Evolutionary conservation across 345 rosid genomes (phyloP), one percentile per base, ranked within the genome.

Genomic region (Raphanus raphanistrum): DNA sequence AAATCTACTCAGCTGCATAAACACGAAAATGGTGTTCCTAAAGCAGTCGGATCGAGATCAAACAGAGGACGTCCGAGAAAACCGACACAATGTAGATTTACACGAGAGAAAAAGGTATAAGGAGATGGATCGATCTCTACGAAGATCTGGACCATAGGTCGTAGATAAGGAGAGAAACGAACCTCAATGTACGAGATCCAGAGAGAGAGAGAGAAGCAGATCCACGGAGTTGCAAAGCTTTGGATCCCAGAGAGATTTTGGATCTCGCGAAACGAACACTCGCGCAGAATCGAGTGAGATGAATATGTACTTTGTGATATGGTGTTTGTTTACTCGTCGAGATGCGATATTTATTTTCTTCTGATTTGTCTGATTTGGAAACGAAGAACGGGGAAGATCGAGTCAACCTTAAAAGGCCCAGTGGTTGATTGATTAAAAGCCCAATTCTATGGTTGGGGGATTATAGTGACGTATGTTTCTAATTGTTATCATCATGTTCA

Each of bases 121-220:
- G 16, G 68, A n/a, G 31, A 28, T 28, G 4, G 68, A 70, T 52
- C 68, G 54, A 79, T 73, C 82, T 67, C 48, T 12, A 68, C 33
- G 5, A 45, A 45, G 35, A 61, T 67, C 57, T 26, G 68, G 33
- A 67, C 32, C 43, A 3, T 41, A 8, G 31, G 65, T 17, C 8
- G 10, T 25, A 2, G 74, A 16, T 31, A 6, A 48, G 75, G 11
- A 65, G 63, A 78, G 73, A 68, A 16, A 69, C 74, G 27, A 79
- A 84, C 84, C 87, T 84, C 28, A 35, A 48, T 50, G 27, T 28
- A 31, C 16, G 73, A 80, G 82, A 77, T 78, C 82, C 59, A 52
- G 72, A n/a, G 66, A 71, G 58, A 28, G 31, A 28, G 31, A 28
- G 31, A 71, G 58, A 60, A 83, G 71, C 65, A 77, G 76, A 77